Conservation (phyloP, 768 basidiomycete genomes). For the Panus rudis region DNA sequence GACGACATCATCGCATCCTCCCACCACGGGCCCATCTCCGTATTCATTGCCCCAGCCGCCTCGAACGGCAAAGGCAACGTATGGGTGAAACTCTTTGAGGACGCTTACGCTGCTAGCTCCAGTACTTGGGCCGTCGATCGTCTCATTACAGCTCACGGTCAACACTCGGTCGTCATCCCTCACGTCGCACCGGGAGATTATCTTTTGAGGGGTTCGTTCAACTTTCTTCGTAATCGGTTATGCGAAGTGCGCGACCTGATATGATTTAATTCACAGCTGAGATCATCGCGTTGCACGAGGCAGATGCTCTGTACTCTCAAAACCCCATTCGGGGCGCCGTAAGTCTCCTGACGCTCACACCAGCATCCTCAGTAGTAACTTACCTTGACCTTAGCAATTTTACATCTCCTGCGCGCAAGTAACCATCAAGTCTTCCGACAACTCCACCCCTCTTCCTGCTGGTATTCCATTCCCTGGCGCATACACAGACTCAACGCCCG, state of each 20-base stretch:
- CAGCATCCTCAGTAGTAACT: neutral
- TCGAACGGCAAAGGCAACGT: conserved; percentile 7
- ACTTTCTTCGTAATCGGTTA: neutral
- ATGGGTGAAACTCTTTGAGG: conserved; percentile 9
- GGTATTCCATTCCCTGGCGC: conserved; percentile 9
- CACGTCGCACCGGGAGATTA: conserved; percentile 7
- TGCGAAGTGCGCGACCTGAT: too few relatives aligned
- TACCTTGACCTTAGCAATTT: conserved; percentile 4
- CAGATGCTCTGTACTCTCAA: conserved; percentile 6
- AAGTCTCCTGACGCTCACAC: neutral
- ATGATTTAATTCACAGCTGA: conserved; percentile 3
- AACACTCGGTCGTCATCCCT: conserved; percentile 6
- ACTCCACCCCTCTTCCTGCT: conserved; percentile 2
- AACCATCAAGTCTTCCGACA: neutral
- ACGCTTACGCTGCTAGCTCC: conserved; percentile 1
- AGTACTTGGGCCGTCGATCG: conserved; percentile 7
- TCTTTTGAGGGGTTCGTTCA: conserved; percentile 6
- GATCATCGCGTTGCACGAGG: conserved; percentile 6
- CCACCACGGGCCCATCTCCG: conserved; percentile 4
- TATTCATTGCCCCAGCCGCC: conserved; percentile 6
- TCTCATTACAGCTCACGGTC: conserved; percentile 8
- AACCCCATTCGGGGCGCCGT: conserved; percentile 9
- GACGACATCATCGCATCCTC: conserved; percentile 7
- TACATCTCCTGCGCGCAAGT: conserved; percentile 8
- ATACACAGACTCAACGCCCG: conserved; percentile 9